Percentiles rank a stretch among this genome's conserved stretches.
Conservation (phyloP, 2,329 filamentous ascomycete genomes). For the Coniochaeta prunicola region DNA sequence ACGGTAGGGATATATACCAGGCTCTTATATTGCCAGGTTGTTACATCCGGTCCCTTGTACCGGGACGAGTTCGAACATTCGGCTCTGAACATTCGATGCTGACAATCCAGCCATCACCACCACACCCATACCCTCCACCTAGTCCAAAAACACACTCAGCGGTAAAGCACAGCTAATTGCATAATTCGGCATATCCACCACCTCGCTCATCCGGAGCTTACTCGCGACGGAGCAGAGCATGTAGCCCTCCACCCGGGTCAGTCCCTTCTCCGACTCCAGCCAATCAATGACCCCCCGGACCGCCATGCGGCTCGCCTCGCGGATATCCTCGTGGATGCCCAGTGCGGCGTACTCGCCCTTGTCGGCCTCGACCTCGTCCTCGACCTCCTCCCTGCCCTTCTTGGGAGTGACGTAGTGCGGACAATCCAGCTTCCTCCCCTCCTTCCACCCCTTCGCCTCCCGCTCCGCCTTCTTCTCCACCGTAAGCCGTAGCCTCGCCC, state of each 20-base stretch:
- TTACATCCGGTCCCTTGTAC: not conserved
- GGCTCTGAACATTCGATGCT: no score
- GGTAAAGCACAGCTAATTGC: conserved; percentile 42
- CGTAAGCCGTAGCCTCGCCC: conserved; percentile 38
- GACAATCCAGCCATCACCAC: not conserved
- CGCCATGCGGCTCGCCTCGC: conserved; percentile 40
- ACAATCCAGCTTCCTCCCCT: conserved; percentile 22
- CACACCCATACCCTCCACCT: not conserved
- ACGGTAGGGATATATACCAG: not conserved
- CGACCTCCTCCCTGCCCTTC: conserved; percentile 25
- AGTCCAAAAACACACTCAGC: conserved; percentile 32
- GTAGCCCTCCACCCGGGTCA: conserved; percentile 40
- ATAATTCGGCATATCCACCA: conserved; percentile 47
- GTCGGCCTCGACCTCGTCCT: conserved; percentile 27
- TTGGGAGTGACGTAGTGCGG: conserved; percentile 38
- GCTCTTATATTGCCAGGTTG: not conserved
- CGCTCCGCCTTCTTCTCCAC: conserved; percentile 36
- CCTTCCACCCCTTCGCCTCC: conserved; percentile 15
- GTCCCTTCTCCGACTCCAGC: conserved; percentile 36
- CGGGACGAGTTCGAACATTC: not conserved
- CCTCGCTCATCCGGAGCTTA: conserved; percentile 42
- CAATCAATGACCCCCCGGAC: conserved; percentile 39
- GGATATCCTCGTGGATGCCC: conserved; percentile 37
- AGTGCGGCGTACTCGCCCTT: conserved; percentile 48
- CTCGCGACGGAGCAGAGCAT: conserved; percentile 44